Conservation (phyloP, 2,329 filamentous ascomycete species). For the Chalara sp. region DNA sequence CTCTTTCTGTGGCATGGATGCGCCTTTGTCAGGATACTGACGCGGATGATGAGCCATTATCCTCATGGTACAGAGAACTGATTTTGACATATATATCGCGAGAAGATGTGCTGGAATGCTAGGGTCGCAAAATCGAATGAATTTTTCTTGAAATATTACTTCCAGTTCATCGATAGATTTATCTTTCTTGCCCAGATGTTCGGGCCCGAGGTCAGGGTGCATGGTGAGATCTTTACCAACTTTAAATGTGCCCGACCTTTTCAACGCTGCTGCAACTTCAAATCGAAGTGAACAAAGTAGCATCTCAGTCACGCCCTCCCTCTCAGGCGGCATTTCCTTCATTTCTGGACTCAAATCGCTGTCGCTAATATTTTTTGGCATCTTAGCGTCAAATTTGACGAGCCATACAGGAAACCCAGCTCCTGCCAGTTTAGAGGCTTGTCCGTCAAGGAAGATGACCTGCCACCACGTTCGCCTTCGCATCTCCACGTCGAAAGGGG, state of each 20-base stretch:
- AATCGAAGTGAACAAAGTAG: constrained; percentile 31
- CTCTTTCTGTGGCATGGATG: constrained; percentile 25
- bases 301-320: constrained; percentile 42
- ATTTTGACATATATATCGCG: constrained; percentile 20
- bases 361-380: constrained; percentile 51
- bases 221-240: not conserved
- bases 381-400: constrained; percentile 38
- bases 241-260: constrained; percentile 6
- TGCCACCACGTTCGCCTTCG: constrained; percentile 57
- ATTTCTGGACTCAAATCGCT: constrained; percentile 39
- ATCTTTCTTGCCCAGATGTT: constrained; percentile 17
- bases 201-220: not conserved
- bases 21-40: constrained; percentile 23
- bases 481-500: constrained; percentile 52
- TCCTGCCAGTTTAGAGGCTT: constrained; percentile 48
- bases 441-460: constrained; percentile 53
- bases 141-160: constrained; percentile 32
- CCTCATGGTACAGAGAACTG: constrained; percentile 24
- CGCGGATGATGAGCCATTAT: constrained; percentile 28
- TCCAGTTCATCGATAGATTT: constrained; percentile 24
- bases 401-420: constrained; percentile 33
- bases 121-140: constrained; percentile 34
- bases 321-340: constrained; percentile 33
- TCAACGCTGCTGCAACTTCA: constrained; percentile 25
- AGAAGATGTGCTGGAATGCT: constrained; percentile 32